phyloP scores from a whole-genome alignment of 1,284 basidiomycete species.

The Omphalotus olearius region DNA sequence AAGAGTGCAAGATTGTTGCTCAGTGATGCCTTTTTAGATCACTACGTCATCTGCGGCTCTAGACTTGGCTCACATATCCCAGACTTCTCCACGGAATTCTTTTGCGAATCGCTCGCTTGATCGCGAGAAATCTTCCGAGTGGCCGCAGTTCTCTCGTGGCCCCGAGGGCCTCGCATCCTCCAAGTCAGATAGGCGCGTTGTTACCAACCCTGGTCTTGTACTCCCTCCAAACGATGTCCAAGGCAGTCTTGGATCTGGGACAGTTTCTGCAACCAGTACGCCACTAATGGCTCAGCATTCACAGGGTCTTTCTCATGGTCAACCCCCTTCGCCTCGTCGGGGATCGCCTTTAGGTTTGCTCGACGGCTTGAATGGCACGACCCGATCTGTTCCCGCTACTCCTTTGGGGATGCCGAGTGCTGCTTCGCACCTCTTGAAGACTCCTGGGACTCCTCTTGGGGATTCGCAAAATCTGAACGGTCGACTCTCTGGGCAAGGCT shows the following conservation, averaged over 20 bases:
- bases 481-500: constrained; percentile 53
- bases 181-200: constrained; percentile 59
- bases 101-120: constrained; percentile 48
- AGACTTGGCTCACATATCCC: constrained; percentile 87
- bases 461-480: constrained; percentile 57
- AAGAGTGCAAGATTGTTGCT: constrained; percentile 5
- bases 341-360: constrained; percentile 63
- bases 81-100: constrained; percentile 68
- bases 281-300: constrained; percentile 60
- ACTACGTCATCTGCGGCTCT: constrained; percentile 90
- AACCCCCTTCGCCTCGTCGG: constrained; percentile 55
- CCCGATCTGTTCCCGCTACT: constrained; percentile 74
- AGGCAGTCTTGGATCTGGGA: constrained; percentile 37
- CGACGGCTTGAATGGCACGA: constrained; percentile 56
- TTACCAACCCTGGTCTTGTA: constrained; percentile 69
- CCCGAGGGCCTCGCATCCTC: constrained; percentile 46
- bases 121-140: constrained; percentile 82
- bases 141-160: constrained; percentile 81
- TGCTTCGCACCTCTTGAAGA: constrained; percentile 51
- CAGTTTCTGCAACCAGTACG: constrained; percentile 55
- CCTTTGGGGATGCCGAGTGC: constrained; percentile 54
- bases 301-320: constrained; percentile 44
- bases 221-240: constrained; percentile 50
- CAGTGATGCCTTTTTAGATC: constrained; percentile 42
- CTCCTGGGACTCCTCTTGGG: constrained; percentile 64